phyloP scores from a whole-genome alignment of 1,139 yeast genomes.

The Candida freyschussii region DNA sequence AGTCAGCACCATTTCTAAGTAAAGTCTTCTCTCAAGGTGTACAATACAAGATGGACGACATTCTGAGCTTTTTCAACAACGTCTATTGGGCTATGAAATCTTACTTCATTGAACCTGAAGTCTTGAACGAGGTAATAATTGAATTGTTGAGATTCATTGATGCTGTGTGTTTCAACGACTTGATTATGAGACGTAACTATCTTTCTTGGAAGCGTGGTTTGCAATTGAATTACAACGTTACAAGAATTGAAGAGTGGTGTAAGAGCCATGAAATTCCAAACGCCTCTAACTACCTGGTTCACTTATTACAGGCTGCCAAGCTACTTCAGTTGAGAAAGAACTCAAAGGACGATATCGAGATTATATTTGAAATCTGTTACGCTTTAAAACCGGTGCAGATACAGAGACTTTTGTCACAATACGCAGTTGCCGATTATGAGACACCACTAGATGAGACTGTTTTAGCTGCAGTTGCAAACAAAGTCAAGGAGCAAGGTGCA shows the following conservation, averaged over 20 bases:
- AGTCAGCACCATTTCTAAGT: constrained; percentile 76
- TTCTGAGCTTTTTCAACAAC: constrained; percentile 81
- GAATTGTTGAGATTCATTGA: constrained; percentile 86
- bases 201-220: constrained; percentile 97
- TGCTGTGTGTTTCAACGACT: constrained; percentile 91
- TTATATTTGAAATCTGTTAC: constrained; percentile 92
- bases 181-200: constrained; percentile 92
- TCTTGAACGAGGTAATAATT: constrained; percentile 77
- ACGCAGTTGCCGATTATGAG: constrained; percentile 92
- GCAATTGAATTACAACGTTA: constrained; percentile 93
- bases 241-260: constrained; percentile 98
- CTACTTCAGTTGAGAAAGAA: constrained; percentile 87
- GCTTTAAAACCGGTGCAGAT: constrained; percentile 91
- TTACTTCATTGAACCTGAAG: constrained; percentile 81
- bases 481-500: constrained; percentile 63
- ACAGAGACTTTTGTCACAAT: constrained; percentile 85
- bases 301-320: constrained; percentile 90
- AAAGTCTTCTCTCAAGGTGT: constrained; percentile 74
- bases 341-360: constrained; percentile 85
- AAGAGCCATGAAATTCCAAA: constrained; percentile 90
- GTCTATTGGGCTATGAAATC: constrained; percentile 94
- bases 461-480: constrained; percentile 76
- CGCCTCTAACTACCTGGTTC: constrained; percentile 83
- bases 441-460: constrained; percentile 87
- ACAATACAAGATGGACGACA: constrained; percentile 91